Conservation (phyloP, 768 basidiomycete species). For the Boletus reticulatus region DNA sequence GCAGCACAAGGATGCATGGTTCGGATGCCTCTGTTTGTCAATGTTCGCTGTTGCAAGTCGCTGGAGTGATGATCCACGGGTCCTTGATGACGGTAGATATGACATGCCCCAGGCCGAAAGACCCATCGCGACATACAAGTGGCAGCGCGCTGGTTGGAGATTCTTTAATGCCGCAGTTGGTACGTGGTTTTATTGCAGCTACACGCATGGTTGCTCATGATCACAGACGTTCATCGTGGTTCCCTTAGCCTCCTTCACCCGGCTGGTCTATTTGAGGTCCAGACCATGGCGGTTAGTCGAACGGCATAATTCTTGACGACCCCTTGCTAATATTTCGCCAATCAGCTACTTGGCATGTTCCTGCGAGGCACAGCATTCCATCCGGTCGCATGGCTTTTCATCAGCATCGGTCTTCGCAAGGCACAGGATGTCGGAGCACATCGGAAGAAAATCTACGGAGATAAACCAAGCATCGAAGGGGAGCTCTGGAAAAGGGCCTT, state of each 20-base stretch:
- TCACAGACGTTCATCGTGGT: slow-evolving; percentile 48
- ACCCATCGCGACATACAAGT: slow-evolving; percentile 35
- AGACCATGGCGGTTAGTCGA: slow-evolving; percentile 48
- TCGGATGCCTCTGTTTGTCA: slow-evolving; percentile 56
- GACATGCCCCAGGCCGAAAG: slow-evolving; percentile 19
- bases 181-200: slow-evolving; percentile 23
- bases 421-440: slow-evolving; percentile 79
- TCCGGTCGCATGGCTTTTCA: slow-evolving; percentile 52
- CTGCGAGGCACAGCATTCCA: slow-evolving; percentile 48
- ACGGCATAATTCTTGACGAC: background rate
- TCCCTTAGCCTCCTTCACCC: slow-evolving; percentile 54
- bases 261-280: slow-evolving; percentile 60
- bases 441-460: slow-evolving; percentile 54
- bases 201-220: slow-evolving; percentile 2
- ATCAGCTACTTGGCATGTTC: slow-evolving; percentile 55
- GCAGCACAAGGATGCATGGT: slow-evolving; percentile 56
- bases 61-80: slow-evolving; percentile 61
- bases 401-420: slow-evolving; percentile 56
- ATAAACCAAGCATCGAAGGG: slow-evolving; percentile 48
- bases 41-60: slow-evolving; percentile 71
- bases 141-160: slow-evolving; percentile 57
- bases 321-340: slow-evolving; percentile 7
- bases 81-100: slow-evolving; percentile 38
- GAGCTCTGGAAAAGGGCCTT: slow-evolving; percentile 81
- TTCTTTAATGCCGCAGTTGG: slow-evolving; percentile 59